Evolutionary conservation across 75 land plant species (phyloP).

Genomic region (Sequoia sempervirens): DNA sequence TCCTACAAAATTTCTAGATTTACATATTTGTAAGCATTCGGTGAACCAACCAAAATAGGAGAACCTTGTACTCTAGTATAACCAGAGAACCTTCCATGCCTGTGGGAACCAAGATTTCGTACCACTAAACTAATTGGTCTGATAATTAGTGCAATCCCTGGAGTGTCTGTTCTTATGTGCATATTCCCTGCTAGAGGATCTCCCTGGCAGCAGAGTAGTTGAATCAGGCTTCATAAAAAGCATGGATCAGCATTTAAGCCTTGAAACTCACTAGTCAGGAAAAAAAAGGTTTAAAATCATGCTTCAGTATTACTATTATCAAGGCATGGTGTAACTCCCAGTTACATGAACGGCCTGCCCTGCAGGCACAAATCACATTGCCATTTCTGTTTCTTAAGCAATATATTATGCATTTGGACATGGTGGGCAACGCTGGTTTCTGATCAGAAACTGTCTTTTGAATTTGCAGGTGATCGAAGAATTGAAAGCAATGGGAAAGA

Average conservation of each 20-base stretch:
- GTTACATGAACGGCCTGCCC: background rate
- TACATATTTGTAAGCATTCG: background rate
- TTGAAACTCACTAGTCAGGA: background rate
- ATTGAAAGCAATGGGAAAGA: constrained; percentile 22
- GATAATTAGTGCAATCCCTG: no score
- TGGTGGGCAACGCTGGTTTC: background rate
- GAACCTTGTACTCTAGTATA: background rate
- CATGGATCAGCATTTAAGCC: background rate
- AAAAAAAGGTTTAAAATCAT: background rate
- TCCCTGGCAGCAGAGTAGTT: background rate
- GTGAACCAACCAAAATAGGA: background rate
- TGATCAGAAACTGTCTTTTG: background rate
- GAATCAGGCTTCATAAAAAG: background rate
- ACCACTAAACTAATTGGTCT: background rate
- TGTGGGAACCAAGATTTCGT: background rate
- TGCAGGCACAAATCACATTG: background rate
- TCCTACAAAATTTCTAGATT: background rate
- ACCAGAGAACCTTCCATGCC: background rate
- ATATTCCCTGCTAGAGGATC: background rate
- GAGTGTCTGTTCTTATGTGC: no score
- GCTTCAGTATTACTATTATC: background rate
- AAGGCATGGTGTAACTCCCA: background rate
- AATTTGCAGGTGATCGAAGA: constrained; percentile 7
- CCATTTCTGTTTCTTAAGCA: background rate
- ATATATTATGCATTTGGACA: background rate